These are phyloP conservation scores for Sporothrix brunneoviolacea DNA, from an alignment of 2,329 filamentous ascomycete species.

Conservation along the genomic window DNA sequence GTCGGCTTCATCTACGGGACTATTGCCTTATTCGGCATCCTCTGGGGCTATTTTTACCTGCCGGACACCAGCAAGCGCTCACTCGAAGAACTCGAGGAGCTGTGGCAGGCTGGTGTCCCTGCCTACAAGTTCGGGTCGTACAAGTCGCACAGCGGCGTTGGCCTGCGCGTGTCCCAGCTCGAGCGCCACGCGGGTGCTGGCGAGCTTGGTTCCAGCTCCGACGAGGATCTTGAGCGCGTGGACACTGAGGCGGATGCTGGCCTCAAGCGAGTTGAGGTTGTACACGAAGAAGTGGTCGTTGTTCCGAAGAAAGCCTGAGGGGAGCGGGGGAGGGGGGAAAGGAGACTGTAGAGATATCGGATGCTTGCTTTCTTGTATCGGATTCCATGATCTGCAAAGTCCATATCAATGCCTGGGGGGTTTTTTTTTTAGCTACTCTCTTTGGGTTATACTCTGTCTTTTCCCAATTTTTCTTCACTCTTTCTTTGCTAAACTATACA, in stretches of 20 bases:
- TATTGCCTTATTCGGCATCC: slow-evolving; percentile 7
- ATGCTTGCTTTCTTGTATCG: too few species aligned
- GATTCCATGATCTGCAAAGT: too few species aligned
- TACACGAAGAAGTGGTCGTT: slow-evolving; percentile 5
- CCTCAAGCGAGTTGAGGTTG: background rate
- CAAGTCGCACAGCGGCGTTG: slow-evolving; percentile 4
- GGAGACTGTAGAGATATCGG: too few species aligned
- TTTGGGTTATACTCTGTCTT: too few species aligned
- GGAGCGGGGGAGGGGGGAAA: too few species aligned
- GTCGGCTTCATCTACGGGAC: slow-evolving; percentile 20
- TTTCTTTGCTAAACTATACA: too few species aligned
- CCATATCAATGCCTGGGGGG: too few species aligned
- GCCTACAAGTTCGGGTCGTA: slow-evolving; percentile 10
- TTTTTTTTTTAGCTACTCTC: too few species aligned
- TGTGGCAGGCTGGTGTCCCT: slow-evolving; percentile 13
- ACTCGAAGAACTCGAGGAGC: slow-evolving; percentile 18
- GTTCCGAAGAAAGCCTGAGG: too few species aligned
- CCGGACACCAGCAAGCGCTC: slow-evolving; percentile 14
- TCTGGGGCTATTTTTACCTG: slow-evolving; percentile 16
- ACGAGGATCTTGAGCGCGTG: slow-evolving; percentile 1
- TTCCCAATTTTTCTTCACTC: too few species aligned
- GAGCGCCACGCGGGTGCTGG: slow-evolving; percentile 12
- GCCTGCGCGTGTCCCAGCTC: slow-evolving; percentile 12
- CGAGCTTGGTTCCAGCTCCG: slow-evolving; percentile 1
- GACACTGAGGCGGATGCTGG: background rate